Base-by-base conservation (phyloP, 2,329 filamentous ascomycete species). In the Pseudogymnoascus sp. region DNA sequence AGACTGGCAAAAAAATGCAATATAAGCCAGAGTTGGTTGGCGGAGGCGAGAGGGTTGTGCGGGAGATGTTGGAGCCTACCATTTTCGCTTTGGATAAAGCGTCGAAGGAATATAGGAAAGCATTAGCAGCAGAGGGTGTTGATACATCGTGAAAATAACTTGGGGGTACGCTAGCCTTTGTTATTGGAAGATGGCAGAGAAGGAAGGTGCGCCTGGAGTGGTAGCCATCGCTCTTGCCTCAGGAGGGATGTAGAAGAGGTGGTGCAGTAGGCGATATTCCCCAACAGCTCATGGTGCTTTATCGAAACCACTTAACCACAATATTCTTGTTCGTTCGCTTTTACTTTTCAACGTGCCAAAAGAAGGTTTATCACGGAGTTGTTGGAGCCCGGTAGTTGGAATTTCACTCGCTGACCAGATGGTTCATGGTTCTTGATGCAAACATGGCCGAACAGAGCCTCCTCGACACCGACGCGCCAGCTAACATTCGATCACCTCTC, bases 31-130 rank as follows among this genome's bases (percentile, higher is more conserved):
- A 83, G 39, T 82, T 81, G 62, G 80, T 94, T 14, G 83, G 83
- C 8, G 93, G 93, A 4, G 94, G 94, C 0, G 82, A 81, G 65
- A 85, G 86, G 65, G 88, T 87, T 2, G 90, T 97, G 3, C 80
- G 86, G 66, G 84, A 86, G 66, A 80, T 97, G 68, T 84, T 96
- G 73, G 83, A 83, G 62, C 90, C 91, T 4, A 88, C 90, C 4
- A 77, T 89, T 9, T 79, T 82, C 67, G 87, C 91, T 11, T 75
- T 97, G 63, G 80, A 84, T 62, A 83, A 82, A 66, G 92, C 92
- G 5, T 79, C 85, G 65, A 79, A 75, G n/a, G 84, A 87, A 69
- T 96, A 94, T 71, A 78, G 84, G 66, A 85, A 81, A 67, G 89
- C 87, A 11, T 77, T 92, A 62, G 84, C 85, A 37, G 87, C 90